A percentile compares a stretch with the other conserved stretches of the same genome.
phyloP scores from a whole-genome alignment of 2,329 filamentous ascomycete species.

The Metarhizium humberi region DNA sequence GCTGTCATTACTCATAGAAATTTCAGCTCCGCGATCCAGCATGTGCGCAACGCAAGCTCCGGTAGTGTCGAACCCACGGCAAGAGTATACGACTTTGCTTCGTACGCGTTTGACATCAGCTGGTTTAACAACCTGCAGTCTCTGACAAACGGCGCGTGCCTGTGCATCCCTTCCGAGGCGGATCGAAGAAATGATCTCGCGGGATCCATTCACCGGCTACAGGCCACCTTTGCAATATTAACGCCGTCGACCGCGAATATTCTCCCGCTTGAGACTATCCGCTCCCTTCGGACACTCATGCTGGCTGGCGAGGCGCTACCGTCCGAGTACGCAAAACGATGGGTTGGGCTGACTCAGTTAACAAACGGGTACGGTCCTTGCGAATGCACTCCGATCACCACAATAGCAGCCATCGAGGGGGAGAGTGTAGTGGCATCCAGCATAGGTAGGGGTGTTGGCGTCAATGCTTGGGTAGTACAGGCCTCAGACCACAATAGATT shows the following conservation, averaged over 20 bases:
- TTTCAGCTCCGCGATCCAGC: conserved; percentile 4
- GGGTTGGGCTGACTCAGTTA: not conserved
- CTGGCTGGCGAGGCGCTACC: conserved; percentile 9
- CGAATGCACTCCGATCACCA: conserved; percentile 9
- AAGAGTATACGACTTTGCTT: not conserved
- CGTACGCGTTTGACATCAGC: conserved; percentile 12
- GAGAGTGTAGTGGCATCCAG: not conserved
- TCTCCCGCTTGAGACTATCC: conserved; percentile 8
- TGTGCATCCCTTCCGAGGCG: conserved; percentile 9
- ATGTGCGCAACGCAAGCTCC: not conserved
- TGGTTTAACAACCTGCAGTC: conserved; percentile 11
- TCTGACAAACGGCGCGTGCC: conserved; percentile 9
- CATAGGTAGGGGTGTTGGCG: not conserved
- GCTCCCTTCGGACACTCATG: conserved; percentile 2
- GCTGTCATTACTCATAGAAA: conserved; percentile 12
- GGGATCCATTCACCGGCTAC: not conserved
- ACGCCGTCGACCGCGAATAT: conserved; percentile 8
- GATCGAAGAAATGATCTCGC: conserved; percentile 3
- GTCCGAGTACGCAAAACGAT: not conserved
- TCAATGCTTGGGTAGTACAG: conserved; percentile 19
- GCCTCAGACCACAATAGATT: conserved; percentile 13
- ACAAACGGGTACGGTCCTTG: conserved; percentile 13
- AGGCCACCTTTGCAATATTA: conserved; percentile 3
- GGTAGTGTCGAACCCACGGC: not conserved
- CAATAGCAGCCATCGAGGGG: conserved; percentile 1